A percentile compares a stretch with the other conserved stretches of the same genome.
Evolutionary conservation across 805 yeast species (phyloP).

Genomic region (Candida nitratophila): DNA sequence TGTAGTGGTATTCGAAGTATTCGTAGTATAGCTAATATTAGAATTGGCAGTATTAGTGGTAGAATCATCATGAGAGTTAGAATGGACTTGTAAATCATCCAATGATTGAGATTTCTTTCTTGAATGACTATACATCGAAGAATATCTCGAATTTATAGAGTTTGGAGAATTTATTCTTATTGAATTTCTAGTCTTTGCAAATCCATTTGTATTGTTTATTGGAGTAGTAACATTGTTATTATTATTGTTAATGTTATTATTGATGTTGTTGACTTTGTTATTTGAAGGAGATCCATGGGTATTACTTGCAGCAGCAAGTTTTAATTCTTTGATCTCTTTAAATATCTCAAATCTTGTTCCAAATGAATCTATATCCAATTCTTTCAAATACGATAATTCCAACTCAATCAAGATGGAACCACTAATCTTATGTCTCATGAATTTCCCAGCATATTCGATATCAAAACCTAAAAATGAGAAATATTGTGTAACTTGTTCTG

Average conservation of each 20-base stretch:
- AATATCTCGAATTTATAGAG: not conserved
- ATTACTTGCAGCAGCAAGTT: constrained; percentile 17
- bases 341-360: constrained; percentile 92
- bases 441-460: constrained; percentile 64
- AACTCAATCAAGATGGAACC: constrained; percentile 82
- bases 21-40: not conserved
- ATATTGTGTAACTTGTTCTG: constrained; percentile 77
- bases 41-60: not conserved
- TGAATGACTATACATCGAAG: constrained; percentile 24
- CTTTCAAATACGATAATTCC: constrained; percentile 82
- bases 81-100: constrained; percentile 29
- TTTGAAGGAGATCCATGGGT: too few relatives aligned
- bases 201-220: not conserved
- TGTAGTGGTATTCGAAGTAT: not conserved
- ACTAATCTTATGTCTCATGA: constrained; percentile 80
- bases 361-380: constrained; percentile 83
- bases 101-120: constrained; percentile 46
- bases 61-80: not conserved
- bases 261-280: too few relatives aligned
- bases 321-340: constrained; percentile 76
- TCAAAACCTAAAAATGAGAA: constrained; percentile 72
- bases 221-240: too few relatives aligned
- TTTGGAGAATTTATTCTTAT: not conserved
- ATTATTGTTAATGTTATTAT: too few relatives aligned
- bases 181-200: not conserved